phyloP scores from a whole-genome alignment of 2,329 filamentous ascomycete species.

The Nemania abortiva region DNA sequence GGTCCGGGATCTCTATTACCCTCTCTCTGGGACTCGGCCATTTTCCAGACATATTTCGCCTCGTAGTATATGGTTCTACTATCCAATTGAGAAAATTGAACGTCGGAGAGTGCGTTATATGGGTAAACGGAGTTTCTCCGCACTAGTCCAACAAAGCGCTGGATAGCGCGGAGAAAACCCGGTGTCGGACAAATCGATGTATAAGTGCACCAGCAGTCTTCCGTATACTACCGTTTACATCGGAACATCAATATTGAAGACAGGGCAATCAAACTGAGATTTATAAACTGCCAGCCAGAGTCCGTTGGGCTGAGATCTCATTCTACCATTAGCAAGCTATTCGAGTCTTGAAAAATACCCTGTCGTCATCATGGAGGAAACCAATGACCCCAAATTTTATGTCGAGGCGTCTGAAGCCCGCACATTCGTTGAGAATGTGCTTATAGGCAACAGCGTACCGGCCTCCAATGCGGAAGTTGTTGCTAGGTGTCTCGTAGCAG shows the following conservation, averaged over 20 bases:
- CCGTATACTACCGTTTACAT: not conserved
- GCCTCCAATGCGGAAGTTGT: constrained; percentile 70
- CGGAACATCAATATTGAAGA: constrained; percentile 43
- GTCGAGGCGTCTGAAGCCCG: constrained; percentile 56
- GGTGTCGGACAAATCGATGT: constrained; percentile 25
- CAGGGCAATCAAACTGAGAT: not conserved
- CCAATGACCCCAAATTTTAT: constrained; percentile 47
- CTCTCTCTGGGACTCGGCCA: constrained; percentile 16
- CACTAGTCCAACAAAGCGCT: not conserved
- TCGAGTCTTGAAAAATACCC: not conserved
- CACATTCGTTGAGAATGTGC: constrained; percentile 65
- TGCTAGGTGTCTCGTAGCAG: constrained; percentile 76
- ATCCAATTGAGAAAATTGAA: not conserved
- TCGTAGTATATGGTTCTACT: not conserved
- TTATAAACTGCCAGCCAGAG: too few species aligned
- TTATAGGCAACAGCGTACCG: constrained; percentile 72
- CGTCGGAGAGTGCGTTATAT: not conserved
- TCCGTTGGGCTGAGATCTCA: not conserved
- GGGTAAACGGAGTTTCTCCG: constrained; percentile 29
- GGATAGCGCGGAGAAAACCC: constrained; percentile 31
- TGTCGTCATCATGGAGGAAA: constrained; percentile 44
- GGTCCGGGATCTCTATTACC: constrained; percentile 2
- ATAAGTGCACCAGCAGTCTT: constrained; percentile 19
- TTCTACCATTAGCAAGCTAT: not conserved
- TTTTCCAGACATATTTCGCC: not conserved